Conservation (phyloP, 495 filamentous ascomycete species). For the Talaromyces ruber region DNA sequence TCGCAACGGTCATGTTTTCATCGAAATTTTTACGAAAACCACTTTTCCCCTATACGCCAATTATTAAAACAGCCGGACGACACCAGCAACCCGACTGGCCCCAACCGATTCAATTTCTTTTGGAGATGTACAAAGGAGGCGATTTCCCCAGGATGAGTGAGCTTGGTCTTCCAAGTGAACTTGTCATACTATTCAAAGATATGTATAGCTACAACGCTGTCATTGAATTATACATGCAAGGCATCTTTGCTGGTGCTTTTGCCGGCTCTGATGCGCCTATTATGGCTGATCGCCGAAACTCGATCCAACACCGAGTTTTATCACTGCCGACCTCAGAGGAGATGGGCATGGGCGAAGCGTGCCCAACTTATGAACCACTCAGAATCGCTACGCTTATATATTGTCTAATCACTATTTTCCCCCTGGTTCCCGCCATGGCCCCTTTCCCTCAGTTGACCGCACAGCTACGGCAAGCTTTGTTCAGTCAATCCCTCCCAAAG, state of each 20-base stretch:
- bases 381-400: slow-evolving; percentile 1
- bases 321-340: not conserved
- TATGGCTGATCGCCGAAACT: slow-evolving; percentile 7
- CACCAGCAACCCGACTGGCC: slow-evolving; percentile 7
- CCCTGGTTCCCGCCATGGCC: slow-evolving; percentile 3
- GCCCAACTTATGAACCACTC: slow-evolving; percentile 2
- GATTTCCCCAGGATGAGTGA: slow-evolving; percentile 2
- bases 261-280: slow-evolving; percentile 4
- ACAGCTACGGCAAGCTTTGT: slow-evolving; percentile 4
- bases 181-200: slow-evolving; percentile 1
- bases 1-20: slow-evolving; percentile 7
- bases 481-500: not conserved
- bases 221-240: slow-evolving; percentile 5
- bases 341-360: not conserved
- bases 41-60: slow-evolving; percentile 4
- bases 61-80: slow-evolving; percentile 4
- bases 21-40: slow-evolving; percentile 7
- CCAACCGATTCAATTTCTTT: slow-evolving; percentile 1
- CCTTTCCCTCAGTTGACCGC: slow-evolving; percentile 3
- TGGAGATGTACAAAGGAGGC: slow-evolving; percentile 6
- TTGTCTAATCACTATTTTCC: slow-evolving; percentile 4
- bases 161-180: not conserved
- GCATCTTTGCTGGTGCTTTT: slow-evolving; percentile 5
- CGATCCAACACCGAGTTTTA: slow-evolving; percentile 3
- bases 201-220: slow-evolving; percentile 8